Base-by-base conservation (phyloP, 2,329 filamentous ascomycete genomes). In the Herpotrichia juniperi region DNA sequence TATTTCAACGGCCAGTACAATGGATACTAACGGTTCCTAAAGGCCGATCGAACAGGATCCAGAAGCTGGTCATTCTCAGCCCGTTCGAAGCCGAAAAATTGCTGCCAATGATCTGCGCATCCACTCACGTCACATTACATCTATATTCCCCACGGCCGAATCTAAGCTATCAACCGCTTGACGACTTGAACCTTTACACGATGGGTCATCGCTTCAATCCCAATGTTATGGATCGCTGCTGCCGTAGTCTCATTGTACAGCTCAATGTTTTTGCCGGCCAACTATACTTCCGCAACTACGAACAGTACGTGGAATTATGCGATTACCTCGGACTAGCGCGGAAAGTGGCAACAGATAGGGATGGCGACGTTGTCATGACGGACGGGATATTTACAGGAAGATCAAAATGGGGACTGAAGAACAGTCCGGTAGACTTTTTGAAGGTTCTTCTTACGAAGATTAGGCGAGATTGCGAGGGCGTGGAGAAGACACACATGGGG, bases 201-300 rank as follows among this genome's bases (percentile, higher is more conserved):
- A 48, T 79, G 1, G 75, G 65, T 0, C 53, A 56, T 2, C 5
- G 1, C 0, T 55, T 59, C 16, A 54, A 40, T 0, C 28, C 7
- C n/a, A n/a, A n/a, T 52, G 0, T 8, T 2, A 2, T 30, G 26
- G 7, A 48, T 67, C 3, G 61, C 58, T 12, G n/a, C n/a, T n/a
- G n/a, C n/a, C 64, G 59, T 10, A 62, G 48, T 1, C 61, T 82
- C 0, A 66, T 72, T 0, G 69, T 76, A 0, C 76, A 83, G 50
- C 76, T 91, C 0, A 87, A 88, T 35, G 69, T 91, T 0, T 90
- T 91, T 48, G 77, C 88, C 0, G 88, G 88, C 0, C 86, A 88
- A 49, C 75, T 90, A 0, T 91, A 90, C 58, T 74, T 90, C 9
- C 67, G 64, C 0, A 79, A 76, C 0, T 82, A 78, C 39, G 51